Conservation (phyloP, 768 basidiomycete species). For the Scleroderma citrinum region DNA sequence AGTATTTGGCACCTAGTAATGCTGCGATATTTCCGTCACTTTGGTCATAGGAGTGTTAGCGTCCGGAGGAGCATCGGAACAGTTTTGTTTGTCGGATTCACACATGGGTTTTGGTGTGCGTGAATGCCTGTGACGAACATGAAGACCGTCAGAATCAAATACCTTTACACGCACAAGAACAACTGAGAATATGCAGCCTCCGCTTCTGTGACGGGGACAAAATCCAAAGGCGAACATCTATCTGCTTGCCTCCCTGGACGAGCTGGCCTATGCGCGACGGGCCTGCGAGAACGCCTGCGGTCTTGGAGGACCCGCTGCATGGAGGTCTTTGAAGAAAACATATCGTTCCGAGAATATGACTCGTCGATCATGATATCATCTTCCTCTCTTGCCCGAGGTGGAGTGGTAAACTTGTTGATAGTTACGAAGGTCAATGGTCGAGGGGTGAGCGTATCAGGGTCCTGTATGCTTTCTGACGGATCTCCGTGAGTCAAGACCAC, state of each 20-base stretch:
- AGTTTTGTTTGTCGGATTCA: neutral
- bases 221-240: conserved; percentile 14
- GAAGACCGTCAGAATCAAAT: neutral
- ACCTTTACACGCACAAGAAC: conserved; percentile 18
- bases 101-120: conserved; percentile 1
- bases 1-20: no score
- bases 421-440: conserved; percentile 25
- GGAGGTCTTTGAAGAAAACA: neutral
- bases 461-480: conserved; percentile 13
- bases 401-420: conserved; percentile 15
- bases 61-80: no score
- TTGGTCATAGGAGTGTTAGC: no score
- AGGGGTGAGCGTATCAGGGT: conserved; percentile 7
- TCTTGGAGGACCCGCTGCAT: neutral
- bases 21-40: no score
- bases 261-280: neutral
- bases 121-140: conserved; percentile 4
- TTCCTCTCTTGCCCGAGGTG: neutral
- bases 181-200: conserved; percentile 21
- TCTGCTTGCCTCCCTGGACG: neutral
- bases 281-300: neutral
- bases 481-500: conserved; percentile 22
- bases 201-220: conserved; percentile 23
- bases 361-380: neutral
- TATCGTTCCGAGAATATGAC: neutral